phyloP scores from a whole-genome alignment of 2,329 filamentous ascomycete species.

The Leptographium galeiforme region DNA sequence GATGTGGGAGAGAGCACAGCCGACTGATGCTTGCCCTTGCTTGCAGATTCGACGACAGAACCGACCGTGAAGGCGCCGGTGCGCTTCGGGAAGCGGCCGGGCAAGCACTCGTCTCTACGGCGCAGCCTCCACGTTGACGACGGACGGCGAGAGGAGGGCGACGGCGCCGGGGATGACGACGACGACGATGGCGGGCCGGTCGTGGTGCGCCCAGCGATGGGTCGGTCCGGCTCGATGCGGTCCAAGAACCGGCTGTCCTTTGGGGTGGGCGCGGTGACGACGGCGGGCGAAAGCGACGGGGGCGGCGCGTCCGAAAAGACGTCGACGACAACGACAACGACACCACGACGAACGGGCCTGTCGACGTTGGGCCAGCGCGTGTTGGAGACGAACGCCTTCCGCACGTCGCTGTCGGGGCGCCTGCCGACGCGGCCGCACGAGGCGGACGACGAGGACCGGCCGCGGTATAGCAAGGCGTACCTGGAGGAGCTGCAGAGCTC shows the following conservation, averaged over 20 bases:
- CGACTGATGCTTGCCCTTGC: slow-evolving; percentile 16
- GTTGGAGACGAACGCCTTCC: slow-evolving; percentile 24
- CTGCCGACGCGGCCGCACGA: slow-evolving; percentile 39
- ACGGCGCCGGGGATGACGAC: slow-evolving; percentile 14
- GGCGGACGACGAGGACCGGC: slow-evolving; percentile 52
- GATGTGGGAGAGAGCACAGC: slow-evolving; percentile 13
- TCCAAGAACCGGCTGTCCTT: slow-evolving; percentile 63
- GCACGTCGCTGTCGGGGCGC: slow-evolving; percentile 28
- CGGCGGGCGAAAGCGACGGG: neutral
- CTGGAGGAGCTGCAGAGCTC: slow-evolving; percentile 74
- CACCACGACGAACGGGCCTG: slow-evolving; percentile 16
- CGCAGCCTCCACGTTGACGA: slow-evolving; percentile 38
- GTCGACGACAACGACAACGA: neutral
- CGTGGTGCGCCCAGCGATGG: slow-evolving; percentile 34
- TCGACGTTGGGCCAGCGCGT: slow-evolving; percentile 17
- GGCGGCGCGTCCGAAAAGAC: neutral
- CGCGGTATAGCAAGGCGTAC: slow-evolving; percentile 76
- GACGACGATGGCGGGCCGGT: slow-evolving; percentile 31
- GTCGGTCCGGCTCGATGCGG: slow-evolving; percentile 33
- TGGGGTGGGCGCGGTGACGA: slow-evolving; percentile 40
- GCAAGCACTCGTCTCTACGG: slow-evolving; percentile 44
- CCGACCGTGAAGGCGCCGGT: slow-evolving; percentile 23
- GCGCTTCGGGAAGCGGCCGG: slow-evolving; percentile 36
- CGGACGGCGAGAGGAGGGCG: slow-evolving; percentile 13
- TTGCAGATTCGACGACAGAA: slow-evolving; percentile 16